phyloP scores from a whole-genome alignment of 331 rosid species.

The Telfairia occidentalis region DNA sequence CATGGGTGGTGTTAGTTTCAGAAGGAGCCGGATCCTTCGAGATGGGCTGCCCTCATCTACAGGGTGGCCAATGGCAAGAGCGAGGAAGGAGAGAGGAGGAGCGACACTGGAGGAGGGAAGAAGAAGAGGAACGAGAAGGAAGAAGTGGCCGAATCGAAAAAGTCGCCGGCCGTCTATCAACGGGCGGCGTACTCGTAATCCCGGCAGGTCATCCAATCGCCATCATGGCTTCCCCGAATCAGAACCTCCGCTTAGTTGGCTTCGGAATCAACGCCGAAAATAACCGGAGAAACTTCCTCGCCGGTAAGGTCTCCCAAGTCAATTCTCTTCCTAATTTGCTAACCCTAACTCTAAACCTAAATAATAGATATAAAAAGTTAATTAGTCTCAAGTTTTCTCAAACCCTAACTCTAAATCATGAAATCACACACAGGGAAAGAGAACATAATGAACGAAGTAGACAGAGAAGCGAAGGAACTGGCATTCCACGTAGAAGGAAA shows the following conservation, averaged over 20 bases:
- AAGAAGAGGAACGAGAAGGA: slow-evolving; percentile 2
- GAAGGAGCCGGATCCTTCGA: slow-evolving; percentile 45
- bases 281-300: slow-evolving; percentile 49
- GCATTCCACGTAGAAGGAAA: slow-evolving; percentile 28
- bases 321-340: not conserved
- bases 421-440: slow-evolving; percentile 33
- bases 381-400: too few species aligned
- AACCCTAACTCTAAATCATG: not conserved
- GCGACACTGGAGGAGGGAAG: not conserved
- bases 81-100: not conserved
- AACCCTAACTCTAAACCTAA: not conserved
- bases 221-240: slow-evolving; percentile 20
- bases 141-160: slow-evolving; percentile 5
- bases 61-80: not conserved
- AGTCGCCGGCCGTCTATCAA: slow-evolving; percentile 20
- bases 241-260: slow-evolving; percentile 25
- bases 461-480: slow-evolving; percentile 31
- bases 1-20: slow-evolving; percentile 16
- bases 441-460: slow-evolving; percentile 37
- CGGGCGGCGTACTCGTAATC: slow-evolving; percentile 28
- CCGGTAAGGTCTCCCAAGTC: not conserved
- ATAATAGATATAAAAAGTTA: not conserved
- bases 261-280: slow-evolving; percentile 42
- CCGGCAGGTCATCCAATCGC: slow-evolving; percentile 52
- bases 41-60: slow-evolving; percentile 36